A percentile compares a stretch with the other conserved stretches of the same genome.
Conservation (phyloP, 169 alveolate genomes). For the Plasmodium inui region DNA sequence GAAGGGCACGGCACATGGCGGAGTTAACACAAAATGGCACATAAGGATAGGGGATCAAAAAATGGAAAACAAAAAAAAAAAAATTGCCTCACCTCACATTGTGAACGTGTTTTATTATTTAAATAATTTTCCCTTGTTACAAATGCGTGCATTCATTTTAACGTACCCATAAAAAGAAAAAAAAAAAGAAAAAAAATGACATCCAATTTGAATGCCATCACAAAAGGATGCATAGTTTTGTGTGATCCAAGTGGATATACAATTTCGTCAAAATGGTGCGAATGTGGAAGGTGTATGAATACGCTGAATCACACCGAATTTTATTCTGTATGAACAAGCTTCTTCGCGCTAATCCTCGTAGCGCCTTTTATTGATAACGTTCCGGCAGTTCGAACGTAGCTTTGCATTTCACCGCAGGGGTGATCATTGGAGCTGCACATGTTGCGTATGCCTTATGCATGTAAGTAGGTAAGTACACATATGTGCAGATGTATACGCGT, state of each 20-base stretch:
- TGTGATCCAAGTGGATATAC: not conserved
- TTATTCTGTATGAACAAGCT: not conserved
- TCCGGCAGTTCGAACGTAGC: not conserved
- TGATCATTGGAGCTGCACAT: not conserved
- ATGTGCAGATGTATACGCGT: not conserved
- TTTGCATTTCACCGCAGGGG: not conserved
- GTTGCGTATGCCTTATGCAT: slow-evolving; percentile 2
- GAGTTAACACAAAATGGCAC: slow-evolving; percentile 1
- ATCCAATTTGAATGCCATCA: not conserved
- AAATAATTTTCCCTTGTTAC: not conserved
- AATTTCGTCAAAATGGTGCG: not conserved
- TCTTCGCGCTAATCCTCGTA: not conserved
- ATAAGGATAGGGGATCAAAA: not conserved
- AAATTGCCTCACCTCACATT: not conserved
- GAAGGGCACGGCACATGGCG: not conserved
- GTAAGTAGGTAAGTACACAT: not conserved
- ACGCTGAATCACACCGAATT: not conserved
- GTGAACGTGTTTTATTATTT: not conserved
- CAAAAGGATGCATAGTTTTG: not conserved
- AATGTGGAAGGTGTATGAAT: not conserved
- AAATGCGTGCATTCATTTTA: not conserved
- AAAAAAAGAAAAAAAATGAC: not conserved
- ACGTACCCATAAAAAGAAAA: not conserved
- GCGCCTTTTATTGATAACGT: not conserved
- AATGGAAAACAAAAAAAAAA: not conserved